phyloP scores from a whole-genome alignment of 345 rosid genomes.

The Kernera saxatilis region DNA sequence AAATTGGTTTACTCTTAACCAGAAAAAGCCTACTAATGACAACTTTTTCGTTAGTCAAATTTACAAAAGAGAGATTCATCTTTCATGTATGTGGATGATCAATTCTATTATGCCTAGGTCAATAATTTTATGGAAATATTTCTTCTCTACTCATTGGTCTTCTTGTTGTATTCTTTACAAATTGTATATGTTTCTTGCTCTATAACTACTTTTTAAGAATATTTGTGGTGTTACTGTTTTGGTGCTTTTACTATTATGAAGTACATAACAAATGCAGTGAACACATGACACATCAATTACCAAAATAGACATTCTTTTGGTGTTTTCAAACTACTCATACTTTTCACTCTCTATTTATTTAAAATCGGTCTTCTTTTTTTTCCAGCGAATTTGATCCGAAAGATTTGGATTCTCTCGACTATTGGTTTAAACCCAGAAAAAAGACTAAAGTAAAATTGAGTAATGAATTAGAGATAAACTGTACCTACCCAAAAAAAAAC shows the following conservation, averaged over 20 bases:
- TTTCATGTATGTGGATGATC: background rate
- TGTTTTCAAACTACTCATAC: slow-evolving; percentile 16
- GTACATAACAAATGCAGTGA: background rate
- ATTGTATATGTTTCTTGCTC: background rate
- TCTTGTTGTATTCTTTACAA: background rate
- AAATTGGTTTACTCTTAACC: background rate
- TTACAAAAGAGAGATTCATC: background rate
- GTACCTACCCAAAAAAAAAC: background rate
- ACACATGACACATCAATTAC: slow-evolving; percentile 7
- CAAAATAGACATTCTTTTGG: slow-evolving; percentile 7
- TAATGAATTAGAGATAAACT: background rate
- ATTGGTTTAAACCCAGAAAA: background rate
- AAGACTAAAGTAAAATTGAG: background rate
- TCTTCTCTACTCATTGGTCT: background rate
- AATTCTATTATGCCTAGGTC: background rate
- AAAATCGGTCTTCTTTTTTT: background rate
- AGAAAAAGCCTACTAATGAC: background rate
- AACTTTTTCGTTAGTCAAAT: background rate
- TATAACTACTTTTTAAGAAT: background rate
- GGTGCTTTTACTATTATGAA: background rate
- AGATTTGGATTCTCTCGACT: background rate
- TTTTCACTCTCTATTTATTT: background rate
- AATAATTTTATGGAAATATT: background rate
- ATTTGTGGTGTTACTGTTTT: background rate
- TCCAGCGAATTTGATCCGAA: background rate